phyloP scores from a whole-genome alignment of 192 early-diverging fungal genomes.

The Linnemannia schmuckeri region DNA sequence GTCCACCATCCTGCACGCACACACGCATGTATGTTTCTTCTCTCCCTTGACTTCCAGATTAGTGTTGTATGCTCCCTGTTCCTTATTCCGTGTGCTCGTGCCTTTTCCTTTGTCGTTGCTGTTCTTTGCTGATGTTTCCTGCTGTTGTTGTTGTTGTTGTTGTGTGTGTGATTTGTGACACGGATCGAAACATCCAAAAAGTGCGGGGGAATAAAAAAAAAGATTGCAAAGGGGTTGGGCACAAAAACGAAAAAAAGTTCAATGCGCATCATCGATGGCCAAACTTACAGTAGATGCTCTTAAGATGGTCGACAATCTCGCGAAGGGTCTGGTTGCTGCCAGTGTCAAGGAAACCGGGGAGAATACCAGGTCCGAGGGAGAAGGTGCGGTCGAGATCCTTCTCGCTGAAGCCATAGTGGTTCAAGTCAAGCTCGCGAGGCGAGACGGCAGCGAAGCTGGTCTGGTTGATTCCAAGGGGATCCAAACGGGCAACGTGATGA shows the following conservation, averaged over 20 bases:
- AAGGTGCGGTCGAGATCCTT: constrained; percentile 93
- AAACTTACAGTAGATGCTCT: constrained; percentile 88
- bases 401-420: constrained; percentile 96
- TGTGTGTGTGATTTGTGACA: neutral
- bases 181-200: neutral
- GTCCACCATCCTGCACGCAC: neutral
- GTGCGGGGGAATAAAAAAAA: neutral
- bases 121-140: neutral
- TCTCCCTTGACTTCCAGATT: neutral
- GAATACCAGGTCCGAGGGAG: constrained; percentile 93
- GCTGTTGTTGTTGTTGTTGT: neutral
- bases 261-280: neutral
- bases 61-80: neutral
- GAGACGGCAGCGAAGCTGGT: constrained; percentile 64
- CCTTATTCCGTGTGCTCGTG: neutral
- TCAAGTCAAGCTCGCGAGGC: constrained; percentile 88
- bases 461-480: constrained; percentile 90
- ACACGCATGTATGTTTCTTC: neutral
- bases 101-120: neutral
- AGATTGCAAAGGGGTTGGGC: neutral
- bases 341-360: constrained; percentile 85
- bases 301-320: constrained; percentile 88
- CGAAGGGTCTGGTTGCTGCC: constrained; percentile 87
- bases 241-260: neutral
- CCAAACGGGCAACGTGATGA: constrained; percentile 95